These are phyloP conservation scores for Coleophoma eucalyptorum DNA, from an alignment of 2,329 filamentous ascomycete species.

Conservation along the genomic window DNA sequence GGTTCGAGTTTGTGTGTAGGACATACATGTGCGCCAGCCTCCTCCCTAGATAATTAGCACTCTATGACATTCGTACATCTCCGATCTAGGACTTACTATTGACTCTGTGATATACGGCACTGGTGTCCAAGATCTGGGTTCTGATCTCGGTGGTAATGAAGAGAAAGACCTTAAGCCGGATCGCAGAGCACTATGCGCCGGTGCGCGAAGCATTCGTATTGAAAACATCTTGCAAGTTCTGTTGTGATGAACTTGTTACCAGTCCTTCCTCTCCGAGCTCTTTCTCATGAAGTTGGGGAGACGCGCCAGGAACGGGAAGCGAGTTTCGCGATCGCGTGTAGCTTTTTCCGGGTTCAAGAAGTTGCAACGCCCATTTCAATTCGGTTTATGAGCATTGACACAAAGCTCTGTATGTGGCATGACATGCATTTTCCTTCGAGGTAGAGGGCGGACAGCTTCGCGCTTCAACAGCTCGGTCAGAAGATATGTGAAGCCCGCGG, in stretches of 20 bases:
- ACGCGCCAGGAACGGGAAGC: background rate
- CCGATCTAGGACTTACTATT: conserved; percentile 41
- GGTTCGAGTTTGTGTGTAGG: conserved; percentile 6
- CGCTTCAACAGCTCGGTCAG: no score
- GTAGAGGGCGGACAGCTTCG: no score
- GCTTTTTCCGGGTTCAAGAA: background rate
- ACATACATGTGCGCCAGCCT: conserved; percentile 74
- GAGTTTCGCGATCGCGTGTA: background rate
- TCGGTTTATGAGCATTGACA: no score
- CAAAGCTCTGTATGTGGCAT: no score
- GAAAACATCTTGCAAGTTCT: conserved; percentile 18
- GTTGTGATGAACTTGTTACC: background rate
- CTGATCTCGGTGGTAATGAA: conserved; percentile 13
- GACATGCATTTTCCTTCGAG: no score
- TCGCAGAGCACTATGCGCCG: conserved; percentile 16
- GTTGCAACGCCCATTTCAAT: no score
- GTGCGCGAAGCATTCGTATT: conserved; percentile 17
- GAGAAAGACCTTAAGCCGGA: conserved; percentile 18
- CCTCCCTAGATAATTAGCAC: conserved; percentile 51
- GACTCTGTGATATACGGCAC: conserved; percentile 52
- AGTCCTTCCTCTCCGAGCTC: background rate
- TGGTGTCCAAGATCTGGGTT: conserved; percentile 34
- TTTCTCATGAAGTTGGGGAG: conserved; percentile 1
- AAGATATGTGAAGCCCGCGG: no score
- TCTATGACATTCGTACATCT: background rate